Base-by-base conservation (phyloP, 2,329 filamentous ascomycete species). In the Podosphaera fusca region DNA sequence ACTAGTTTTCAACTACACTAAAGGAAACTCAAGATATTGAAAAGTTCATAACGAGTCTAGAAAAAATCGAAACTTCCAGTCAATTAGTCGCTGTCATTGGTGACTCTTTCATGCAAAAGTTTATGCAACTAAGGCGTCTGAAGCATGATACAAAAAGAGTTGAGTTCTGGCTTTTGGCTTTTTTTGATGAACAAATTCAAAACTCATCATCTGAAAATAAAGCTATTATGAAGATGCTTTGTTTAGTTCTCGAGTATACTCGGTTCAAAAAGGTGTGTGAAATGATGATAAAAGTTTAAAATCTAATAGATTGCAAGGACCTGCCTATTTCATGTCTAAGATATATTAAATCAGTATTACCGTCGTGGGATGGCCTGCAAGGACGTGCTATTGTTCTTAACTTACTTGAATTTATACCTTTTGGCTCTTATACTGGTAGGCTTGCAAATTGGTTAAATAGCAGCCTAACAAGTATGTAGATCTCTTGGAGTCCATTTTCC, bases 1-100 rank as follows among this genome's bases (percentile, higher is more conserved):
- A 31, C 21, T 58, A 82, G 76, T 71, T 73, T 58, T 81, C 80
- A 0, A 71, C 82, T 3, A 84, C 79, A 2, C 69, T 94, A 4
- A 87, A 94, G 65, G 87, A 94, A 64, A 79, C 94, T 56, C 83
- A 87, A 63, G 81, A 75, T 59, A 80, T 81, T 10, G 73, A 79
- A 31, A 74, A 79, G 55, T 82, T 94, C 59, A 81, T 87, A 4
- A 76, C 78, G 50, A 84, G 78, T 58, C 69, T 94, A 7, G 86
- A 94, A 62, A 84, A 76, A 61, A 81, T 94, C 33, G 85, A 92
- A 67, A 71, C 88, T 46, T 87, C 87, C 0, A 88, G 85, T 60
- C 87, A 94, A 68, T 73, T 94, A 1, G 80, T 88, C 46, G 85
- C 87, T 4, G 80, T 85, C 3, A 71, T 94, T 12, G 78, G 77